Evolutionary conservation across 2,329 filamentous ascomycete genomes (phyloP), one percentile per base, ranked within the genome.

Genomic region (Diplocarpon mali): DNA sequence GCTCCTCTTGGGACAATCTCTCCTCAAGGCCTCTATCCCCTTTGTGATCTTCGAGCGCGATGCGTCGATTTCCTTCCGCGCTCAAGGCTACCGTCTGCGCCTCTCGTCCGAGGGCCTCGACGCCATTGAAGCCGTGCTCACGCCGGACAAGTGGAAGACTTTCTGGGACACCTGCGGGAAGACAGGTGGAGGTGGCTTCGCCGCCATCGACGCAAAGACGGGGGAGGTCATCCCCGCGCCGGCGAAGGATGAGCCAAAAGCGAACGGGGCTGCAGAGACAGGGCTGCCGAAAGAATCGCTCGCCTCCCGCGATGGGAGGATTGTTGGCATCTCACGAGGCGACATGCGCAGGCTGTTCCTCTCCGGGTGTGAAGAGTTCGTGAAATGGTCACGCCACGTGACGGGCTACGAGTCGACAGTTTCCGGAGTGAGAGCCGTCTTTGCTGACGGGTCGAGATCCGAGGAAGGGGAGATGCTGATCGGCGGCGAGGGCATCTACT

Each of bases 401-500:
- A 70, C 64, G 2, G 72, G 75, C 20, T 83, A 82, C 49, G 74
- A 80, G 51, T 54, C 73, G 38, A 76, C 72, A 0, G 56, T 57
- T 0, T 62, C 64, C 5, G 76, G 77, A 3, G 78, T 83, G 1
- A 63, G 62, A 2, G 72, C 72, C 2, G 53, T 76, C 1, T 83
- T 83, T 53, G 67, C 70, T 0, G 78, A 83, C 52, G 78, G 78
- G 0, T 68, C 67, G 11, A 74, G 68, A 54, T 78, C 73, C 0
- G 65, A 69, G 5, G 75, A 79, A 55, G 78, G 78, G 1, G 67
- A 69, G 0, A 65, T 82, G 67, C 63, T 81, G 9, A 57, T 82
- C 9, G 78, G 69, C 2, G 78, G 76, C 3, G 79, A 83, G 38
- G 78, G 79, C 10, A 72, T 81, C 34, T 72, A 75, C 54, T 80